A percentile compares a stretch with the other conserved stretches of the same genome.
Evolutionary conservation across 2,329 filamentous ascomycete species (phyloP).

Genomic region (Chalaropsis ovoidea): DNA sequence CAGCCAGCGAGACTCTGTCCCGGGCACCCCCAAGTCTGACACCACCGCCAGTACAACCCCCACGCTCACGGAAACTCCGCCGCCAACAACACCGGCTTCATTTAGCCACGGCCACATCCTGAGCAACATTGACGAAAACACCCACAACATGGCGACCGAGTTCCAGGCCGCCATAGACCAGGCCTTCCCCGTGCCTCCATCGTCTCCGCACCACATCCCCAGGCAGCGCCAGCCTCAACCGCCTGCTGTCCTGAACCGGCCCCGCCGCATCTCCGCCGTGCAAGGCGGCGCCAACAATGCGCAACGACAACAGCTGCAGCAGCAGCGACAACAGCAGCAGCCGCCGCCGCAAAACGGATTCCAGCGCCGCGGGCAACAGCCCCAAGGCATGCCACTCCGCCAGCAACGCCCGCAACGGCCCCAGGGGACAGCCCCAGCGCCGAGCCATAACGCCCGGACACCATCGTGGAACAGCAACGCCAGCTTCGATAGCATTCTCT

Average conservation of each 20-base stretch:
- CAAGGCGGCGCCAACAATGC: slow-evolving; percentile 23
- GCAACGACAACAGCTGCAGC: background rate
- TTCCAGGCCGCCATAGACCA: slow-evolving; percentile 15
- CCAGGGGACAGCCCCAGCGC: slow-evolving; percentile 25
- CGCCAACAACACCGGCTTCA: background rate
- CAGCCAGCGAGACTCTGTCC: background rate
- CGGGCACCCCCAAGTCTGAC: background rate
- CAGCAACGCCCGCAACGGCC: background rate
- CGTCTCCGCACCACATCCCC: background rate
- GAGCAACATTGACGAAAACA: slow-evolving; percentile 16
- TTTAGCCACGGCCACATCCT: background rate
- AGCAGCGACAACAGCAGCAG: too few species aligned
- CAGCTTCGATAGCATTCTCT: slow-evolving; percentile 34
- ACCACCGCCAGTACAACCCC: background rate
- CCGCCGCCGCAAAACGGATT: slow-evolving; percentile 23
- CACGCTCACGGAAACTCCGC: background rate
- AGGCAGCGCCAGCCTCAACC: background rate
- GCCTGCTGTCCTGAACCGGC: slow-evolving; percentile 31
- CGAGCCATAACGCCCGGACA: slow-evolving; percentile 26
- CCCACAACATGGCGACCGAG: slow-evolving; percentile 11
- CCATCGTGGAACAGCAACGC: slow-evolving; percentile 32
- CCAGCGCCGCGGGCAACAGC: slow-evolving; percentile 30
- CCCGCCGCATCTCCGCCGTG: slow-evolving; percentile 33
- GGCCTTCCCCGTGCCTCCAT: slow-evolving; percentile 5
- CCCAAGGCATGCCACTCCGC: background rate